A percentile compares a stretch with the other conserved stretches of the same genome.
Conservation (phyloP, 371 early-diverging fungal species). For the Rhizopus sp. region DNA sequence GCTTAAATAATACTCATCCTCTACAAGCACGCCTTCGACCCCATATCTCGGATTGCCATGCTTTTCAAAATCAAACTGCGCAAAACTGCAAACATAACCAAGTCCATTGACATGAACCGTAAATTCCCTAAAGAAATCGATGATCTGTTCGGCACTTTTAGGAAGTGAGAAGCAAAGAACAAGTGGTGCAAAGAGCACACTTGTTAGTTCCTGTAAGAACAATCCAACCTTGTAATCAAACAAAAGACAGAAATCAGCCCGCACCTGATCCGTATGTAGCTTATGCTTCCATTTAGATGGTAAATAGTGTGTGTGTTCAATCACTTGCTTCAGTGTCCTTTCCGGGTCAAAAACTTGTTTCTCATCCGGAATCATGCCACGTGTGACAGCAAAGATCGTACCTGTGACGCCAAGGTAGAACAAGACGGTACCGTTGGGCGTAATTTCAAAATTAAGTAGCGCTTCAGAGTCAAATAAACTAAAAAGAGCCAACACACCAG, state of each 20-base stretch:
- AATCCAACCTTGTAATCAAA: conserved; percentile 82
- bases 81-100: conserved; percentile 95
- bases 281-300: conserved; percentile 85
- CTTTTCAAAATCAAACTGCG: conserved; percentile 85
- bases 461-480: conserved; percentile 88
- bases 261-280: conserved; percentile 85
- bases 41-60: conserved; percentile 88
- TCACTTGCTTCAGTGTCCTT: conserved; percentile 68
- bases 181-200: conserved; percentile 85
- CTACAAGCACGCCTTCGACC: conserved; percentile 59
- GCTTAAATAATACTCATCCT: conserved; percentile 66
- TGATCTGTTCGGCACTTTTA: conserved; percentile 71
- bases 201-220: conserved; percentile 81
- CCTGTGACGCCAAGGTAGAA: conserved; percentile 93
- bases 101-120: conserved; percentile 88
- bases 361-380: conserved; percentile 87
- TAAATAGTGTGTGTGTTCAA: conserved; percentile 89
- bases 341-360: conserved; percentile 84
- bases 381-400: conserved; percentile 76
- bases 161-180: conserved; percentile 85
- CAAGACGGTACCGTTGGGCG: conserved; percentile 81
- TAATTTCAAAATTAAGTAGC: conserved; percentile 86
- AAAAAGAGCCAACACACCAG: conserved; percentile 80
- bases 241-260: conserved; percentile 75
- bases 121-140: conserved; percentile 94